These are phyloP conservation scores for Saposhnikovia divaricata DNA, from an alignment of 129 eudicot species.

Conservation along the genomic window DNA sequence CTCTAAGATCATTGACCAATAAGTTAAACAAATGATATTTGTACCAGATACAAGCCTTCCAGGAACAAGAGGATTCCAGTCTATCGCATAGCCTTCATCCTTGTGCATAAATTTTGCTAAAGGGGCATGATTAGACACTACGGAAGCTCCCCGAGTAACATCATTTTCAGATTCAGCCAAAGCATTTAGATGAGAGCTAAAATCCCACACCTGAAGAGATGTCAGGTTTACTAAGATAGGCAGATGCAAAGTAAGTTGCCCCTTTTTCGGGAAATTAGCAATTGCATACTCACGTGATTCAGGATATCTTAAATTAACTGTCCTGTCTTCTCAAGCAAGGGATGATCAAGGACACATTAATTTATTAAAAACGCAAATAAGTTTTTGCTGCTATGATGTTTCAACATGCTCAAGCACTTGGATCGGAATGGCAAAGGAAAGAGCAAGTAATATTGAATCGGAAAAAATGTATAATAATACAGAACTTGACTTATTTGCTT, in stretches of 20 bases:
- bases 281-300: background rate
- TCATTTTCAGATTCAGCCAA: conserved; percentile 59
- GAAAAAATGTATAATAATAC: background rate
- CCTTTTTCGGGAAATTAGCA: background rate
- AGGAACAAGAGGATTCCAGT: conserved; percentile 85
- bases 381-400: background rate
- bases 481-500: background rate
- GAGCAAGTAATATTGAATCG: background rate
- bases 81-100: conserved; percentile 98
- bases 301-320: background rate
- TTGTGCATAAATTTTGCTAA: conserved; percentile 69
- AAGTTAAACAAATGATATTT: background rate
- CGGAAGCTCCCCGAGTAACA: conserved; percentile 34
- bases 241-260: background rate
- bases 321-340: background rate
- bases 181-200: conserved; percentile 62
- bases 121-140: conserved; percentile 48
- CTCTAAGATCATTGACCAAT: background rate
- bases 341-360: background rate
- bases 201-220: conserved; percentile 76
- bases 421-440: background rate
- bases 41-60: conserved; percentile 94
- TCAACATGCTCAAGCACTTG: background rate
- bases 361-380: background rate
- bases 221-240: background rate